phyloP scores from a whole-genome alignment of 2,329 filamentous ascomycete genomes.

The Fusarium chuoi region DNA sequence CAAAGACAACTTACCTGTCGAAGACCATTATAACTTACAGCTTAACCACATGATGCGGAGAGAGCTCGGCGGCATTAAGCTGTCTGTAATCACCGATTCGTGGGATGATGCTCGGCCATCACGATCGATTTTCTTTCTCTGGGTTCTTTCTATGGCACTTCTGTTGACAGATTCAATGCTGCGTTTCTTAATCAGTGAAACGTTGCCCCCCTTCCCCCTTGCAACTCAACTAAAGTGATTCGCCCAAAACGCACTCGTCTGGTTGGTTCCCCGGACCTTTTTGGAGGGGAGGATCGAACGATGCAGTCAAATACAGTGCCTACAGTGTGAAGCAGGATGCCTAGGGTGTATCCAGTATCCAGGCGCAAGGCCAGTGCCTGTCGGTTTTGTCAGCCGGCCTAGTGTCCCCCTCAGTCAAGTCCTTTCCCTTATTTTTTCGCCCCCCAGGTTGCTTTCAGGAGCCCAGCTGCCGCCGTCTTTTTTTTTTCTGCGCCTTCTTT shows the following conservation, averaged over 20 bases:
- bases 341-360: neutral
- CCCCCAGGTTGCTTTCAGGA: slow-evolving; percentile 41
- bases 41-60: neutral
- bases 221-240: slow-evolving; percentile 9
- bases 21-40: neutral
- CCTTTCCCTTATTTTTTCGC: slow-evolving; percentile 33
- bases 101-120: slow-evolving; percentile 4
- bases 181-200: slow-evolving; percentile 15
- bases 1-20: neutral
- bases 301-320: slow-evolving; percentile 41
- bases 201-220: neutral
- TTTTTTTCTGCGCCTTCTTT: slow-evolving; percentile 51
- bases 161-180: slow-evolving; percentile 12
- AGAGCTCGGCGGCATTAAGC: neutral
- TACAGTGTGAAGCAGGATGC: slow-evolving; percentile 5
- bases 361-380: neutral
- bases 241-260: neutral
- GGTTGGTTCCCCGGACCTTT: slow-evolving; percentile 31
- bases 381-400: slow-evolving; percentile 37
- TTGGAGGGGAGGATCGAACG: slow-evolving; percentile 41
- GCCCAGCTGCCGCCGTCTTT: slow-evolving; percentile 48
- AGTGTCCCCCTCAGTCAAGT: slow-evolving; percentile 22
- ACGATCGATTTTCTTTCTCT: slow-evolving; percentile 28
- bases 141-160: slow-evolving; percentile 15
- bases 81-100: slow-evolving; percentile 11